Base-by-base conservation (phyloP, 2,329 filamentous ascomycete genomes). In the Pseudovirgaria hyperparasitica region DNA sequence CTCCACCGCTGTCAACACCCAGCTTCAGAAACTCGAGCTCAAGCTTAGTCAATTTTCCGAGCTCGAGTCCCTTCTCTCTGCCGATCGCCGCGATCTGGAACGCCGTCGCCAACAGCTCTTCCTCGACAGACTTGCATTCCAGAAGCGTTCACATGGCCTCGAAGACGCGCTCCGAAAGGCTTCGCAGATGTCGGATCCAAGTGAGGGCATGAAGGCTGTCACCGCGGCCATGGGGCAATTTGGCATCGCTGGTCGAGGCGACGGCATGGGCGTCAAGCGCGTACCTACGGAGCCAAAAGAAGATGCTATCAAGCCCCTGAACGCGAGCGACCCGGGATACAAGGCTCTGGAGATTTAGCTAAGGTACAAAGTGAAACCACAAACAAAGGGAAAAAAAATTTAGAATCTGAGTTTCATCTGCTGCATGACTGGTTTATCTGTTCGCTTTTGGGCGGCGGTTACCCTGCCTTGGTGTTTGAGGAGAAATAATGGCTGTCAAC, bases 31-130 rank as follows among this genome's bases (percentile, higher is more conserved):
- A 58, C 75, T 96, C 35, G 85, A 96, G 57, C 64, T 96, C 43
- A 98, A 98, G 59, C 68, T 98, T 33, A 77, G 84, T 46, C 92
- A 96, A 52, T 98, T 98, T 57, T 79, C 82, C 43, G 90, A 98
- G 54, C 86, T 98, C 70, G 90, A 98, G 57, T 70, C 81, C 11
- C 77, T 94, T 23, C 66, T 98, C 26, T 81, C 92, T 43, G 84
- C 86, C 5, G 90, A 98, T 60, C 77, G 87, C 33, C 73, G 86
- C 33, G 90, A 98, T 55, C 67, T 98, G 13, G 90, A 98, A 56
- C 74, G 86, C 31, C 82, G 82, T 21, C 75, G 87, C 16, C 86
- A 96, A 53, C 82, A 94, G 52, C 69, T 98, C 11, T 93, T 96
- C 64, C 63, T 96, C 19, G 90, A 98, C 53, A 74, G 90, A 14